phyloP scores from a whole-genome alignment of 2,329 filamentous ascomycete species.

The Coleophoma eucalyptorum region DNA sequence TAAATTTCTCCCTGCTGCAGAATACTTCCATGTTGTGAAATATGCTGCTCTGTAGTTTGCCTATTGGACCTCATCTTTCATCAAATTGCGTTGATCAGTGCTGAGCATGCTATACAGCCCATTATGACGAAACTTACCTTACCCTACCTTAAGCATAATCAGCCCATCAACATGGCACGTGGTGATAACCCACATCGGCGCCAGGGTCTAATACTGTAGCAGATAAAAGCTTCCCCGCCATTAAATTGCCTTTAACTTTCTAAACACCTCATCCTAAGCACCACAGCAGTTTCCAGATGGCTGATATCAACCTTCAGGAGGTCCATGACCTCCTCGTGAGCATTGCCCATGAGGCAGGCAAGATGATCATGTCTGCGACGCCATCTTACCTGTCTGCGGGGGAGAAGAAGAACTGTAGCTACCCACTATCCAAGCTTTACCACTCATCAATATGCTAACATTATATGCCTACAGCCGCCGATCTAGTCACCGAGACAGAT shows the following conservation, averaged over 20 bases:
- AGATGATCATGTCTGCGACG: slow-evolving; percentile 59
- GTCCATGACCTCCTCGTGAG: slow-evolving; percentile 58
- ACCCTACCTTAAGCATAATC: too few relatives aligned
- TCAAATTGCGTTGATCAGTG: too few relatives aligned
- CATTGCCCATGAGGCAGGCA: slow-evolving; percentile 60
- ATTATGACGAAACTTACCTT: too few relatives aligned
- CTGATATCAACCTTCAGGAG: slow-evolving; percentile 53
- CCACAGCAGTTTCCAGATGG: slow-evolving; percentile 35
- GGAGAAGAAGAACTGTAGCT: slow-evolving; percentile 60
- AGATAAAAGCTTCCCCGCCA: neutral
- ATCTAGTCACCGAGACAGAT: slow-evolving; percentile 67
- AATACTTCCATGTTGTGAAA: too few relatives aligned
- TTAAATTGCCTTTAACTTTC: neutral
- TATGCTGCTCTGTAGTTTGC: too few relatives aligned
- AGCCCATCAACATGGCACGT: neutral
- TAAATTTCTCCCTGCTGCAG: too few relatives aligned
- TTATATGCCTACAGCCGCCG: slow-evolving; percentile 42
- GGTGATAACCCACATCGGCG: neutral
- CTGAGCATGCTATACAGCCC: too few relatives aligned
- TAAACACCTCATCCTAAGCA: neutral
- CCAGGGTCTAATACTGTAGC: too few relatives aligned
- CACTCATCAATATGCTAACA: neutral
- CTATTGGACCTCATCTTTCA: too few relatives aligned
- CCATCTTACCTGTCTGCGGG: slow-evolving; percentile 52
- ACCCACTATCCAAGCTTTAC: slow-evolving; percentile 3